Conservation (phyloP, 257 asterid species). For the Lantana camara region DNA sequence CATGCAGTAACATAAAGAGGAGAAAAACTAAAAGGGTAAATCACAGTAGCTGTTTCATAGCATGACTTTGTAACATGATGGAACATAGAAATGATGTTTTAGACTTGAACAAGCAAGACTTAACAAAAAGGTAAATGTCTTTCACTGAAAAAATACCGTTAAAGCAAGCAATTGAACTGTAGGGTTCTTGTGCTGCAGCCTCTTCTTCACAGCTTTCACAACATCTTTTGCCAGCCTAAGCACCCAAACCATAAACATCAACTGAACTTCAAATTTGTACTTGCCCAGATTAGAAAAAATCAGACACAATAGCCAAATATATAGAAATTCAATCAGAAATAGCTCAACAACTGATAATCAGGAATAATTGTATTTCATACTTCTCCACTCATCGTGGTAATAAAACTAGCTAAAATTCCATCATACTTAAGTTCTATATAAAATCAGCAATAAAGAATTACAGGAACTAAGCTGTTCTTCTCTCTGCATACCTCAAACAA, state of each 20-base stretch:
- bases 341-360: constrained; percentile 53
- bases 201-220: constrained; percentile 84
- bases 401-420: constrained; percentile 7
- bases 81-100: not conserved
- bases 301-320: not conserved
- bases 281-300: not conserved
- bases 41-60: not conserved
- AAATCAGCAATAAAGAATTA: not conserved
- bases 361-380: not conserved
- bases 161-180: constrained; percentile 88
- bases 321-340: constrained; percentile 7
- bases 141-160: constrained; percentile 55
- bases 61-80: not conserved
- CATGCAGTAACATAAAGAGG: constrained; percentile 15
- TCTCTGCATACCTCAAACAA: not conserved
- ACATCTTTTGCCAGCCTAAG: constrained; percentile 79
- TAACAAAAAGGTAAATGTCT: not conserved
- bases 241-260: constrained; percentile 20
- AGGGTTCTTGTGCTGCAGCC: constrained; percentile 94
- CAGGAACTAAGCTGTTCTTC: not conserved
- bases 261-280: constrained; percentile 14
- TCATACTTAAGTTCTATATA: not conserved
- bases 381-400: not conserved
- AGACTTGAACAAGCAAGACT: not conserved
- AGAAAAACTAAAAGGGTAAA: not conserved